Percentiles rank a stretch among this genome's conserved stretches.
These are phyloP conservation scores for Metarhizium humberi DNA, from an alignment of 2,329 filamentous ascomycete genomes.

Conservation along the genomic window DNA sequence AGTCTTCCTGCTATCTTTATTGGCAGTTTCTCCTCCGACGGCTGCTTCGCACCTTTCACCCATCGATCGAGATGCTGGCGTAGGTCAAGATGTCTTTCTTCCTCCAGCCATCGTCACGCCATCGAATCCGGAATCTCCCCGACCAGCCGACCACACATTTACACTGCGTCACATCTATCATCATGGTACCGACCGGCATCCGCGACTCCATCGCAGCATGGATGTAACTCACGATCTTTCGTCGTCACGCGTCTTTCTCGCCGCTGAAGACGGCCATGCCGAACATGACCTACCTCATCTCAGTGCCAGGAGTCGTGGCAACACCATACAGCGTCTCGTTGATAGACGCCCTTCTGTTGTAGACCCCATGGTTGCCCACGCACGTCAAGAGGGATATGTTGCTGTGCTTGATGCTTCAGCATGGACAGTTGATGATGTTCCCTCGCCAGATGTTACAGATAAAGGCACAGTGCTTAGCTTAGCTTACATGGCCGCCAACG, in stretches of 20 bases:
- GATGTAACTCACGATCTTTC: constrained; percentile 54
- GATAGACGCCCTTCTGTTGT: constrained; percentile 71
- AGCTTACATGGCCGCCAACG: constrained; percentile 81
- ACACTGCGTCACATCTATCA: constrained; percentile 85
- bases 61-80: constrained; percentile 20
- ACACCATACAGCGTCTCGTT: constrained; percentile 69
- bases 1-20: constrained; percentile 54
- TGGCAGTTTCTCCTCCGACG: constrained; percentile 43
- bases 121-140: constrained; percentile 32
- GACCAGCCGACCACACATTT: constrained; percentile 48
- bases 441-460: constrained; percentile 74
- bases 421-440: constrained; percentile 74
- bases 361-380: constrained; percentile 66
- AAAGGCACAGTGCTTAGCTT: constrained; percentile 76
- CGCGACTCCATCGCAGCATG: constrained; percentile 64
- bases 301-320: constrained; percentile 51
- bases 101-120: constrained; percentile 30
- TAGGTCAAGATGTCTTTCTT: constrained; percentile 33
- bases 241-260: constrained; percentile 43
- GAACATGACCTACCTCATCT: constrained; percentile 44
- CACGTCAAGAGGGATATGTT: constrained; percentile 58
- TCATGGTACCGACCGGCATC: constrained; percentile 74
- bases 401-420: constrained; percentile 60
- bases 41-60: constrained; percentile 21
- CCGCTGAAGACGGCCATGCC: constrained; percentile 47